phyloP scores from a whole-genome alignment of 148 eudicot species.

The Drosera capensis region DNA sequence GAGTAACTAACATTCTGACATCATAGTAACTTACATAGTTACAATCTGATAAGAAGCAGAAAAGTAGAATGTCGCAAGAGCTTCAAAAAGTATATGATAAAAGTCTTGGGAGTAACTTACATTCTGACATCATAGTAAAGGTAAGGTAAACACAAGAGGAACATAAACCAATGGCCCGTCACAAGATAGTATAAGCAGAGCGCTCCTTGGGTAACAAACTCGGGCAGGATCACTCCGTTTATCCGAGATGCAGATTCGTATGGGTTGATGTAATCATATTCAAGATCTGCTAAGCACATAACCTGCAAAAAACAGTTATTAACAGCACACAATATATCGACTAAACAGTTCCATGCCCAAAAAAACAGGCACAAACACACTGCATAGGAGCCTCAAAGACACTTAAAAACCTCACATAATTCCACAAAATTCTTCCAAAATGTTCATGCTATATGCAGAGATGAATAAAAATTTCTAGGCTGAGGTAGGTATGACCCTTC shows the following conservation, averaged over 20 bases:
- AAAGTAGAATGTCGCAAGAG: too few species aligned
- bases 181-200: slow-evolving; percentile 47
- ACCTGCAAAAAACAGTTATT: slow-evolving; percentile 44
- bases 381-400: too few species aligned
- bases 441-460: too few species aligned
- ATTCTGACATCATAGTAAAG: slow-evolving; percentile 64
- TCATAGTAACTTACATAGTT: too few species aligned
- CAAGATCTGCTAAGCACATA: slow-evolving; percentile 87
- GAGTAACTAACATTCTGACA: slow-evolving; percentile 64
- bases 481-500: too few species aligned
- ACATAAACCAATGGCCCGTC: slow-evolving; percentile 85
- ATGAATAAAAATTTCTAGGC: too few species aligned
- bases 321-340: too few species aligned
- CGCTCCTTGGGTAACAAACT: slow-evolving; percentile 53
- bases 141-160: slow-evolving; percentile 56
- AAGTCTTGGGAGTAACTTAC: slow-evolving; percentile 34
- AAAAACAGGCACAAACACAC: too few species aligned
- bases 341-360: too few species aligned
- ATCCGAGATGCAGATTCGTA: slow-evolving; percentile 77
- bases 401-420: too few species aligned
- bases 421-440: too few species aligned
- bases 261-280: slow-evolving; percentile 80
- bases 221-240: slow-evolving; percentile 59
- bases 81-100: neutral
- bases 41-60: too few species aligned